These are phyloP conservation scores for Saccharomycopsis fodiens DNA, from an alignment of 805 yeast genomes.

Conservation along the genomic window DNA sequence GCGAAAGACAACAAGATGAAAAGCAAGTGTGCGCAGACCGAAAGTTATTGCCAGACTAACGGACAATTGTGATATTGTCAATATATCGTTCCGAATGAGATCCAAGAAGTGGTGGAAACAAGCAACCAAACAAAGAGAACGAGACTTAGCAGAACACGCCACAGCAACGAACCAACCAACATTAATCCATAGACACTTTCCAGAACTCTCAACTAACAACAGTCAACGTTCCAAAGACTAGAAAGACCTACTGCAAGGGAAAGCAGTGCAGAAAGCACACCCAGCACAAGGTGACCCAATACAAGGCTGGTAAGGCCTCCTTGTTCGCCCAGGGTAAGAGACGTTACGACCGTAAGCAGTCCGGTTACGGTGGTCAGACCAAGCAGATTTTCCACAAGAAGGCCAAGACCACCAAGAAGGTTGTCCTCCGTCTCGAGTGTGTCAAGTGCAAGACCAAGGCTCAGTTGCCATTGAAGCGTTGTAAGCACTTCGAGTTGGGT, in stretches of 20 bases:
- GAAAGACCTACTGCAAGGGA: constrained; percentile 99
- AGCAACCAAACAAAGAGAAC: no score
- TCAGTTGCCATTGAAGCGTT: constrained; percentile 96
- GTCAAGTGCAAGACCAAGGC: constrained; percentile 97
- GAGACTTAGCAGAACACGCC: no score
- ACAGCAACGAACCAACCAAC: no score
- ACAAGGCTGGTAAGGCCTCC: constrained; percentile 99
- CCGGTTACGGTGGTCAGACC: constrained; percentile 99
- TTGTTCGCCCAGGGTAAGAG: constrained; percentile 99
- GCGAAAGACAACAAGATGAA: no score
- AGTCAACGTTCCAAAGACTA: constrained; percentile 99
- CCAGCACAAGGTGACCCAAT: constrained; percentile 99
- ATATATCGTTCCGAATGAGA: no score
- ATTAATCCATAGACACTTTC: no score
- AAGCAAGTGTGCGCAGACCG: no score
- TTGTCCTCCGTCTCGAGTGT: constrained; percentile 99
- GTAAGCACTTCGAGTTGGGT: constrained; percentile 99
- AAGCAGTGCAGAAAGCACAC: constrained; percentile 99
- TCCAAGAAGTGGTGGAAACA: no score
- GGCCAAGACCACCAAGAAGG: constrained; percentile 99
- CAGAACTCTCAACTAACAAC: no score
- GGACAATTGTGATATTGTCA: no score
- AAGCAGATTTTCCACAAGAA: constrained; percentile 99
- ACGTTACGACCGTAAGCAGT: constrained; percentile 99
- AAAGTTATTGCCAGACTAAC: no score